Conservation (phyloP, 192 early-diverging fungal genomes). For the Podochytrium sp. region DNA sequence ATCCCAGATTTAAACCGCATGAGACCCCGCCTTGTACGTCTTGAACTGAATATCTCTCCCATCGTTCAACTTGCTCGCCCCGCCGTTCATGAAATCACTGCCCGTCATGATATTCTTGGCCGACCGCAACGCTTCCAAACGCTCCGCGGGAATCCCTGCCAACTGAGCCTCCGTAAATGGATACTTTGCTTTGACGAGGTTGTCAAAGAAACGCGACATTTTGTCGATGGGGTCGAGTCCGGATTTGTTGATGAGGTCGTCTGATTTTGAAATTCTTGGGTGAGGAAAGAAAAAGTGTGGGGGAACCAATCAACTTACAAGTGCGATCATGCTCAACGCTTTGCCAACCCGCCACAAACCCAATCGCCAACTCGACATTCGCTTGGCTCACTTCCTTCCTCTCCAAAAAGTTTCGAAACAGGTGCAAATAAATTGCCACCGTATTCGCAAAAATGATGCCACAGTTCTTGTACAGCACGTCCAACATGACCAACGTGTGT, state of each 20-base stretch:
- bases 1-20: background rate
- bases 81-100: background rate
- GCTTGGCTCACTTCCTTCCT: background rate
- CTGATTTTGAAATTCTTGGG: background rate
- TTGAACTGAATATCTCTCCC: background rate
- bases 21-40: background rate
- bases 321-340: background rate
- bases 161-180: background rate
- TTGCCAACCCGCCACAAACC: constrained; percentile 7
- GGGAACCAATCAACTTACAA: background rate
- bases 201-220: background rate
- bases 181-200: background rate
- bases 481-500: background rate
- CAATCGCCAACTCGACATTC: background rate
- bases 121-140: background rate
- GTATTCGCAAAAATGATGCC: constrained; percentile 8
- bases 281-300: background rate
- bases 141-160: background rate
- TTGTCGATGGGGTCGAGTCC: background rate
- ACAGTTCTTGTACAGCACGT: constrained; percentile 2
- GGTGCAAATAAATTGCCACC: background rate
- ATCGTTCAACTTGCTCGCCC: background rate
- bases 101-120: background rate
- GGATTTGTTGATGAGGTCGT: background rate
- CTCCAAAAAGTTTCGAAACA: constrained; percentile 15